Conservation (phyloP, 2,329 filamentous ascomycete species). For the Claviceps digitariae region DNA sequence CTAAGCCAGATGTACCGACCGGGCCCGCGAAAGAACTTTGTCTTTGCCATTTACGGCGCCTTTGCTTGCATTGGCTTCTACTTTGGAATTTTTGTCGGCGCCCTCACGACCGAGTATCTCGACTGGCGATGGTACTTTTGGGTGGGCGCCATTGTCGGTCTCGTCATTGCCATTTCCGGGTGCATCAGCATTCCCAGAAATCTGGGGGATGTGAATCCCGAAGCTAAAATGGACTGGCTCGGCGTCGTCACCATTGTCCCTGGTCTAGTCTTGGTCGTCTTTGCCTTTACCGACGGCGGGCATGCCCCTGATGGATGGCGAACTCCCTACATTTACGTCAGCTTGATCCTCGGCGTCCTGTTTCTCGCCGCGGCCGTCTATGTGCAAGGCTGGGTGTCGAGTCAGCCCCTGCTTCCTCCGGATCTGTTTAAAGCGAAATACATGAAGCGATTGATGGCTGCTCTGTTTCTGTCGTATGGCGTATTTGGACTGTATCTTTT, state of each 20-base stretch:
- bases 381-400: conserved; percentile 57
- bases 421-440: conserved; percentile 57
- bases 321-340: conserved; percentile 58
- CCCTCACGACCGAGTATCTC: conserved; percentile 45
- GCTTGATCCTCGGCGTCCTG: conserved; percentile 48
- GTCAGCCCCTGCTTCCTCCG: conserved; percentile 53
- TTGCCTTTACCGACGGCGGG: conserved; percentile 59
- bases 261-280: conserved; percentile 57
- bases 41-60: conserved; percentile 47
- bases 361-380: conserved; percentile 50
- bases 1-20: conserved; percentile 56
- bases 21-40: conserved; percentile 57
- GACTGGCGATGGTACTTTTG: conserved; percentile 61
- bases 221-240: conserved; percentile 51
- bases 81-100: conserved; percentile 54
- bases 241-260: conserved; percentile 47
- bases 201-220: conserved; percentile 12
- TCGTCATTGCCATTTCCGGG: conserved; percentile 32
- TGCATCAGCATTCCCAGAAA: conserved; percentile 25
- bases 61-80: conserved; percentile 47
- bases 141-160: conserved; percentile 36
- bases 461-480: conserved; percentile 55
- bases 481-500: conserved; percentile 55
- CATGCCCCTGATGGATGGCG: conserved; percentile 56
- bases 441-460: conserved; percentile 48